Base-by-base conservation (phyloP, 352 stramenopile species). In the Pythium oligandrum region DNA sequence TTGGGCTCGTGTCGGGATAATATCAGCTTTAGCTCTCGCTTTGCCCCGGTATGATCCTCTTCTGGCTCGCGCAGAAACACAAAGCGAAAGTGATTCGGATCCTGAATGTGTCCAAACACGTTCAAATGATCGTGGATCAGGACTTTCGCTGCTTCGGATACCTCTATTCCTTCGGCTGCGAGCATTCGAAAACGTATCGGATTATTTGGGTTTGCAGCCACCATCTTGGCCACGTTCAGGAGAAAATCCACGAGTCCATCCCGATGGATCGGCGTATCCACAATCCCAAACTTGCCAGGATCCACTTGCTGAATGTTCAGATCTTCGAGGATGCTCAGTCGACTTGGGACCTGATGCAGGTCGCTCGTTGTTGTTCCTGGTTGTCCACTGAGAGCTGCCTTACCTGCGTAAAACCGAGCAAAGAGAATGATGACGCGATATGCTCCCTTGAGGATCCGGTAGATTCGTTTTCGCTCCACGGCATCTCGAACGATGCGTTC, bases 381-480 rank as follows among this genome's bases (percentile, higher is more conserved):
- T 33, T 67, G 66, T 30, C 32, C 53, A 17, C 34, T 45, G 1
- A 78, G 63, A 3, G 56, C 55, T 0, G 56, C 40, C 44, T 65
- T 69, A 17, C 61, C 78, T 9, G 75, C 71, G 50, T 81, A 82
- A 43, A 70, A 73, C 11, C 76, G 75, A 62, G 86, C 88, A 59
- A 83, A 85, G 58, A 75, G 75, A 11, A 88, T 57, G 39, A 90
- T 33, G 32, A 86, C 71, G 32, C 79, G 79, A 50, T 86, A 86
- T 42, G 57, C 62, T n/a, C 36, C 62, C 35, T 66, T 59, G 5
- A 90, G 40, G 8, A 74, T 66, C 11, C 35, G 31, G 17, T 69
- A 61, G 44, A 87, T 87, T 32, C 79, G 75, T 33, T 76, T 73
- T 17, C 76, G 70, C 63, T 90, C 79, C 4, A 88, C 79, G 34